Conservation (phyloP, 805 yeast species). For the Pichia pseudocactophila region DNA sequence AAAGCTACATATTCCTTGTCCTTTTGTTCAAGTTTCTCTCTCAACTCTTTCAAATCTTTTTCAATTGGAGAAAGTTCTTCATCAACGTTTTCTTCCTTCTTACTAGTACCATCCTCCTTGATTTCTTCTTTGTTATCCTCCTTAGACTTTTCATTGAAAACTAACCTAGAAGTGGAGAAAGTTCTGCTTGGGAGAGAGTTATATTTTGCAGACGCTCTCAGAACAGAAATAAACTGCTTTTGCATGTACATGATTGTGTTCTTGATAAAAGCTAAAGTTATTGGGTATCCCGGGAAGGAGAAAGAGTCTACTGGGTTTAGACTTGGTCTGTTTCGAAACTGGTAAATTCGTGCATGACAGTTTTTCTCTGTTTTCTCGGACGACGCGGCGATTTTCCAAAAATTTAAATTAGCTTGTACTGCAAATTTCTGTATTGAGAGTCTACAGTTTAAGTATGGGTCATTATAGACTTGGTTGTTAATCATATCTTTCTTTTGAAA, state of each 20-base stretch:
- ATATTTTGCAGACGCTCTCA: slow-evolving; percentile 12
- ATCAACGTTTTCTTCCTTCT: slow-evolving; percentile 13
- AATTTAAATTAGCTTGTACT: too few species aligned
- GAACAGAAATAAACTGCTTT: slow-evolving; percentile 17
- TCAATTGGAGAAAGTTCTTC: slow-evolving; percentile 21
- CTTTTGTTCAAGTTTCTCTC: slow-evolving; percentile 48
- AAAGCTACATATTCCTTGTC: slow-evolving; percentile 70
- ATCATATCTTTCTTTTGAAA: neutral
- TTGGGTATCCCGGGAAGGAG: neutral
- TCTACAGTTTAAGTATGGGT: too few species aligned
- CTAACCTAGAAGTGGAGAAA: slow-evolving; percentile 16
- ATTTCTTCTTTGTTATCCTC: slow-evolving; percentile 10
- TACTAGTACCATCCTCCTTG: slow-evolving; percentile 10
- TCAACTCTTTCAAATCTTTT: slow-evolving; percentile 32
- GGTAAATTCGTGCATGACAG: neutral
- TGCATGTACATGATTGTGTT: slow-evolving; percentile 19
- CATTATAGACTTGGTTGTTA: too few species aligned
- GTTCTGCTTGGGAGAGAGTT: slow-evolving; percentile 14
- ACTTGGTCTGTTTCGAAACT: neutral
- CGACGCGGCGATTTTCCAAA: too few species aligned
- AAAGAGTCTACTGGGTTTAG: neutral
- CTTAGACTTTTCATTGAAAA: slow-evolving; percentile 22
- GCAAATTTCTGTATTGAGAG: too few species aligned
- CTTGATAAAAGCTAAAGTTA: neutral
- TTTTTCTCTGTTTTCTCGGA: too few species aligned